Evolutionary conservation across 2,329 filamentous ascomycete genomes (phyloP).

Genomic region (Fusarium sublunatum): DNA sequence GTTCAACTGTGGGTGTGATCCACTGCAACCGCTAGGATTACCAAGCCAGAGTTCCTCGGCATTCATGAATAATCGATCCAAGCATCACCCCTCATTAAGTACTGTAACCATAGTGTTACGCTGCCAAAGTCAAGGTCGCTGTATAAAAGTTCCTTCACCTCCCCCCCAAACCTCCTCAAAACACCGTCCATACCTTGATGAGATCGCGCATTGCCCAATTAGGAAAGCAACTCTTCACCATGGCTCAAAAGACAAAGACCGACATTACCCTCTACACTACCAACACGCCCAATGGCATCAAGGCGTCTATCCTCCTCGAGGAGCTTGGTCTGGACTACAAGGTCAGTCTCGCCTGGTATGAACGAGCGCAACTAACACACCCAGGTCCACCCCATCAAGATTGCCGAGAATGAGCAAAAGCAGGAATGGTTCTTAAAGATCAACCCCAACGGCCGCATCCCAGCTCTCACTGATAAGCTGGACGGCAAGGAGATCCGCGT

Average conservation of each 20-base stretch:
- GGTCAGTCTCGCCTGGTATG: conserved; percentile 51
- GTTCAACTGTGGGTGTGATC: conserved; percentile 18
- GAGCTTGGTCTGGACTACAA: conserved; percentile 88
- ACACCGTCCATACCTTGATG: conserved; percentile 26
- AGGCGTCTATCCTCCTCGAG: conserved; percentile 86
- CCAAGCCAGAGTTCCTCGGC: conserved; percentile 8
- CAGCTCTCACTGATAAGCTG: conserved; percentile 84
- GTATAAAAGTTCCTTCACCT: conserved; percentile 19
- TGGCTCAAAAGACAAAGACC: conserved; percentile 54
- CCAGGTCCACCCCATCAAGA: conserved; percentile 71
- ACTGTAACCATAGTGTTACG: not conserved
- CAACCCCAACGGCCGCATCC: conserved; percentile 93
- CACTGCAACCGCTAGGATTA: conserved; percentile 16
- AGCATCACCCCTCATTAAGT: conserved; percentile 16
- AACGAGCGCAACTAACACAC: not conserved
- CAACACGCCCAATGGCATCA: conserved; percentile 90
- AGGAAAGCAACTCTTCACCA: conserved; percentile 45
- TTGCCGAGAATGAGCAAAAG: conserved; percentile 82
- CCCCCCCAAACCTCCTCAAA: not conserved
- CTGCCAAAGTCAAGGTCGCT: not conserved
- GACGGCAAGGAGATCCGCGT: conserved; percentile 79
- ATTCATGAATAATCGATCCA: conserved; percentile 32
- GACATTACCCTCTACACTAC: conserved; percentile 85
- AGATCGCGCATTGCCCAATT: conserved; percentile 44
- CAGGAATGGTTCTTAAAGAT: conserved; percentile 89